phyloP scores from a whole-genome alignment of 768 basidiomycete genomes.

The Clitopilus hobsonii region DNA sequence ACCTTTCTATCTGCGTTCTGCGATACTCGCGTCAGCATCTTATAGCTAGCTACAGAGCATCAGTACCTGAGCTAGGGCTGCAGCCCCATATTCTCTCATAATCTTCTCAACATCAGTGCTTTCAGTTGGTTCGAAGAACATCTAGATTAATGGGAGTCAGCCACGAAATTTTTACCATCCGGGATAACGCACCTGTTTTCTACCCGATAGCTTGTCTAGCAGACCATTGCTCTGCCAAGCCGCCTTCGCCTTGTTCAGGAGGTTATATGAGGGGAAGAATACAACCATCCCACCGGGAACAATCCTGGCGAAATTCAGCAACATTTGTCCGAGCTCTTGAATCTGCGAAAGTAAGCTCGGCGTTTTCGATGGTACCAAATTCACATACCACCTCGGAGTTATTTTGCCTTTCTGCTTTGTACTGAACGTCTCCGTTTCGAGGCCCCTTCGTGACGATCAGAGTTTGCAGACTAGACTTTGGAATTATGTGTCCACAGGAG shows the following conservation, averaged over 20 bases:
- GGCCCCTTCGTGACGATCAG: slow-evolving; percentile 75
- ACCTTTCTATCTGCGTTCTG: slow-evolving; percentile 21
- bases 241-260: slow-evolving; percentile 61
- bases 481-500: slow-evolving; percentile 92
- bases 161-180: neutral
- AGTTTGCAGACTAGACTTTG: slow-evolving; percentile 69
- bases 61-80: slow-evolving; percentile 24
- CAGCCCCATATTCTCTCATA: slow-evolving; percentile 66
- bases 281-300: slow-evolving; percentile 88
- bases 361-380: no score
- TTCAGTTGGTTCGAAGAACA: slow-evolving; percentile 87
- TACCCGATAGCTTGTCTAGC: slow-evolving; percentile 54
- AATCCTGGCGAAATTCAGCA: slow-evolving; percentile 75
- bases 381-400: slow-evolving; percentile 62
- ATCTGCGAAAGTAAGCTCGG: slow-evolving; percentile 59
- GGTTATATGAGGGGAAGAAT: slow-evolving; percentile 91
- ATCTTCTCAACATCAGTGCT: slow-evolving; percentile 67
- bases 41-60: neutral
- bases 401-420: slow-evolving; percentile 73
- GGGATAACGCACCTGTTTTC: slow-evolving; percentile 75
- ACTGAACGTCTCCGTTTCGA: slow-evolving; percentile 66
- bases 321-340: slow-evolving; percentile 75
- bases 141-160: slow-evolving; percentile 31
- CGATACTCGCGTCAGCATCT: slow-evolving; percentile 3
- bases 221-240: slow-evolving; percentile 63